Evolutionary conservation across 2,329 filamentous ascomycete species (phyloP), one percentile per base, ranked within the genome.

Genomic region (Raffaelea ambrosiae): DNA sequence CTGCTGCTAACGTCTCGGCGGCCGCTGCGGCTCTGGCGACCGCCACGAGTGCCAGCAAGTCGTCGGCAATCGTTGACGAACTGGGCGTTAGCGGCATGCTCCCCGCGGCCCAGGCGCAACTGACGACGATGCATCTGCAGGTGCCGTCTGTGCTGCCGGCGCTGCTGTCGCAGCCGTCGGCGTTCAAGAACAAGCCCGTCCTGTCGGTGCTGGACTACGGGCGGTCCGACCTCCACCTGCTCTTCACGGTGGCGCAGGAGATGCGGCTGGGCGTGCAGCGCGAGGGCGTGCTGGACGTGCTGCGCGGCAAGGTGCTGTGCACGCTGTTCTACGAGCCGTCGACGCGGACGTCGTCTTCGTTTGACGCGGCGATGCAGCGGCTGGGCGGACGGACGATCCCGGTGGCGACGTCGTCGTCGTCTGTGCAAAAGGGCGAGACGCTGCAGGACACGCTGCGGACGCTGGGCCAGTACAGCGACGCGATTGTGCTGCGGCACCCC

Each of bases 251-350:
- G 44, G 93, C 93, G 1, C 88, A 95, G 65, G 93, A 98, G 70
- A 97, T 98, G 90, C 86, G 91, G 26, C 79, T 95, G 18, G 90
- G 89, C 47, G 93, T 96, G 26, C 88, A 97, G 69, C 84, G 90
- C 44, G 85, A 95, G 59, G 93, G 93, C 51, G 86, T 93, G 26
- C 75, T 98, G 44, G 84, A 93, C 60, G 76, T 95, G 48, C 80
- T 98, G 52, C 87, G 86, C 59, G 89, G 90, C 23, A 83, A 86
- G 41, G 80, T 98, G 13, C 77, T 98, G 35, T 88, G 85, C 69
- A 93, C 88, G 2, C 81, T 98, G 71, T 98, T 98, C 77, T 98
- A 90, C 67, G 93, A 98, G 74, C 93, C 93, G 2, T 97, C 91
- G 1, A 98, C 93, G 3, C 81, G 93, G 47, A 98, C 93, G 5